Conservation (phyloP, 1,139 yeast species). For the Protomyces inouyei region DNA sequence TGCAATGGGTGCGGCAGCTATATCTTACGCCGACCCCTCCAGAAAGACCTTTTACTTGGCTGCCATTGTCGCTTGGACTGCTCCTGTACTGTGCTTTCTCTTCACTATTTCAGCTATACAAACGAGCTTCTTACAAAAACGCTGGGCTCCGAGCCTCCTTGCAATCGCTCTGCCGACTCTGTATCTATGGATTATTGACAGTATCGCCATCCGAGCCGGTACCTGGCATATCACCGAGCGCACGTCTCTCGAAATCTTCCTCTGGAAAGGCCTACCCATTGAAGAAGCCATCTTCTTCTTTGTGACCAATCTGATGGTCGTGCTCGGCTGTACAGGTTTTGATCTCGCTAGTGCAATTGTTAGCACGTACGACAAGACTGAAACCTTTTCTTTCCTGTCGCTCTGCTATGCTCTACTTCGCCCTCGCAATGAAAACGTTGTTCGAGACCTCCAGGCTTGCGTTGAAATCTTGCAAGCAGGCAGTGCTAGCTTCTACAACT, state of each 20-base stretch:
- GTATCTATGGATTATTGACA: slow-evolving; percentile 22
- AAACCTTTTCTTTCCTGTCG: slow-evolving; percentile 6
- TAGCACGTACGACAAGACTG: slow-evolving; percentile 2
- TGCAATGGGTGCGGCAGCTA: background rate
- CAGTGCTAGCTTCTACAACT: slow-evolving; percentile 19
- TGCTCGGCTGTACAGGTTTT: slow-evolving; percentile 25
- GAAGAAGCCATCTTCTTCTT: slow-evolving; percentile 26
- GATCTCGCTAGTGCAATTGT: slow-evolving; percentile 22
- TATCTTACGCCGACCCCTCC: background rate
- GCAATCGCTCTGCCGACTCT: slow-evolving; percentile 14
- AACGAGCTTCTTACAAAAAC: slow-evolving; percentile 1
- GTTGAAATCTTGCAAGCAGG: slow-evolving; percentile 10
- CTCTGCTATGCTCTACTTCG: slow-evolving; percentile 6
- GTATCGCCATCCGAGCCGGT: slow-evolving; percentile 25
- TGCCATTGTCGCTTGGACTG: slow-evolving; percentile 22
- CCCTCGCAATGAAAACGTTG: background rate
- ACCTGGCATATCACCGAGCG: slow-evolving; percentile 26
- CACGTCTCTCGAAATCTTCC: slow-evolving; percentile 3
- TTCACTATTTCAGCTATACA: slow-evolving; percentile 9
- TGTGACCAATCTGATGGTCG: slow-evolving; percentile 22
- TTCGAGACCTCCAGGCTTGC: slow-evolving; percentile 11
- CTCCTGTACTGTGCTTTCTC: slow-evolving; percentile 24
- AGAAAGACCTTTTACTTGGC: slow-evolving; percentile 22
- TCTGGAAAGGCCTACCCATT: slow-evolving; percentile 23
- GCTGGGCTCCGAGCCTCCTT: slow-evolving; percentile 1